Base-by-base conservation (phyloP, 2,329 filamentous ascomycete species). In the Aspergillus felis region DNA sequence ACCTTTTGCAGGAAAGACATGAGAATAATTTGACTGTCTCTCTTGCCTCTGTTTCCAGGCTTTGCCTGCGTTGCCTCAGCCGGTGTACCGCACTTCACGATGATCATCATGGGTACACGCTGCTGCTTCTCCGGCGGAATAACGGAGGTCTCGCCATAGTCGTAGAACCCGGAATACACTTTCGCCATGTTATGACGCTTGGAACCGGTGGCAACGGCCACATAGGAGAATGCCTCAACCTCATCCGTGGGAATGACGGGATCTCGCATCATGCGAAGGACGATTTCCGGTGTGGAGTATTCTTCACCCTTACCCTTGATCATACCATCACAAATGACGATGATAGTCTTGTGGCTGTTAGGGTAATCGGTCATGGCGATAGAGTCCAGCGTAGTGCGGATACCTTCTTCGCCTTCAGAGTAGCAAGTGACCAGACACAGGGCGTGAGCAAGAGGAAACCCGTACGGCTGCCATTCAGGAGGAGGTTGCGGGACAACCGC, bases 181-280 rank as follows among this genome's bases (percentile, higher is more conserved):
- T 97, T 97, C 67, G 94, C 93, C 94, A 97, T 99, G 78, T 97
- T 99, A 85, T 99, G 95, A 67, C 94, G 87, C 81, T 99, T 99
- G 51, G 92, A 90, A 57, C 94, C 94, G 71, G 90, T 94, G 44
- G 94, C 91, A 35, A 99, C 93, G 12, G 94, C 95, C 53, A 99
- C 94, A 65, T 99, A 99, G 0, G 93, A 97, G 76, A 92, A 97
- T 0, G 92, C 84, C 68, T 91, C 82, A 1, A 97, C 94, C 58
- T 97, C 88, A 28, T 95, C 86, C 0, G 87, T 88, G 5, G 86
- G 83, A 7, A 92, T 82, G 2, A 91, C 87, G 68, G 91, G 88
- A 66, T 99, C 94, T 71, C 89, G 94, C 87, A 99, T 90, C 94
- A 99, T 99, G 68, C 86, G 82, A 56, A 99, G 79, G 64, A 89